Evolutionary conservation across 306 rosid genomes (phyloP).

Genomic region (Dryas octopetala): DNA sequence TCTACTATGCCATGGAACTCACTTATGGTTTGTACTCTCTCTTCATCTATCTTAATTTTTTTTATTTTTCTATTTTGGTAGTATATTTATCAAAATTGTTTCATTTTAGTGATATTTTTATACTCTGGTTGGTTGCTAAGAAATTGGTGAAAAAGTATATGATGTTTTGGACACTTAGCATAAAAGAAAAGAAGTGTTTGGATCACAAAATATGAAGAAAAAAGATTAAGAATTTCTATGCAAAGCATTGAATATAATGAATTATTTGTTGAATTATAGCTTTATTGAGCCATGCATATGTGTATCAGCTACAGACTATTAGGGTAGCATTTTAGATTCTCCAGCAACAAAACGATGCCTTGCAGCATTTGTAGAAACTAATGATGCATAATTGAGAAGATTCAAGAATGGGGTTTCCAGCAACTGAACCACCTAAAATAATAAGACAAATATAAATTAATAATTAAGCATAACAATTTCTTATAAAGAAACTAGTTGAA

Average conservation of each 20-base stretch:
- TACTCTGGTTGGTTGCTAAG: not conserved
- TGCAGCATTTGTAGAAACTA: constrained; percentile 90
- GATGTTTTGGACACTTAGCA: not conserved
- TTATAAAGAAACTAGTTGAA: constrained; percentile 1
- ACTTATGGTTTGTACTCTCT: constrained; percentile 50
- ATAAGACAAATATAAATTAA: constrained; percentile 2
- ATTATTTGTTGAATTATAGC: too few species aligned
- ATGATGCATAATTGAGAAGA: constrained; percentile 73
- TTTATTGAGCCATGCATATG: too few species aligned
- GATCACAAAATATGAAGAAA: not conserved
- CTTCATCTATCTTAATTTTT: too few species aligned
- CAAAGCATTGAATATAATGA: not conserved
- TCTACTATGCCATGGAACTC: constrained; percentile 67
- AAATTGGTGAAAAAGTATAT: not conserved
- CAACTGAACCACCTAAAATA: constrained; percentile 82
- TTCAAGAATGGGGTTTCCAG: constrained; percentile 87
- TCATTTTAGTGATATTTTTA: not conserved
- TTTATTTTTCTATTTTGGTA: not conserved
- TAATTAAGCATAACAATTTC: not conserved
- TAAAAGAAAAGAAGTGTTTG: not conserved
- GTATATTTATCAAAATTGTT: not conserved
- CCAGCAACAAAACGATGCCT: constrained; percentile 95
- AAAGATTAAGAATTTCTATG: not conserved
- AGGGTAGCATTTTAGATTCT: constrained; percentile 52
- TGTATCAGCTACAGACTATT: too few species aligned